phyloP scores from a whole-genome alignment of 371 early-diverging fungal genomes.

The Rhizopus arrhizus region DNA sequence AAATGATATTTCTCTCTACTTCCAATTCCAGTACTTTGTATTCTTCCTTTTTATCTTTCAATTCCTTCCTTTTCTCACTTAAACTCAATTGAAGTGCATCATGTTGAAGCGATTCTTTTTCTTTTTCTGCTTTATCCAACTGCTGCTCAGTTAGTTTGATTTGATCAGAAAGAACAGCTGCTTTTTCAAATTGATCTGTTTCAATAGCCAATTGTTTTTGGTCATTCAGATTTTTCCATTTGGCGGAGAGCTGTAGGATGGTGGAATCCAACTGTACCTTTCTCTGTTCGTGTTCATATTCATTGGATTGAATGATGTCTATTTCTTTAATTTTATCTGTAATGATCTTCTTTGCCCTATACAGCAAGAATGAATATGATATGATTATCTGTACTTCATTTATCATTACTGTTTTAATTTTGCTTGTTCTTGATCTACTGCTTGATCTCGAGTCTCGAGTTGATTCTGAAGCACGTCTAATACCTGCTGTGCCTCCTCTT shows the following conservation, averaged over 20 bases:
- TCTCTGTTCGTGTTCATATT: not conserved
- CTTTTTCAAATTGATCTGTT: not conserved
- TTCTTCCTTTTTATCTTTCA: not conserved
- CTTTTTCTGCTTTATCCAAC: not conserved
- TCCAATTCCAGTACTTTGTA: not conserved
- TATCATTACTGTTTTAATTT: not conserved
- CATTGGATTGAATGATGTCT: not conserved
- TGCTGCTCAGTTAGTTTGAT: not conserved
- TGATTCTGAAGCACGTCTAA: not conserved
- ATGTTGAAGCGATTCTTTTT: not conserved
- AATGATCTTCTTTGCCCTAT: not conserved
- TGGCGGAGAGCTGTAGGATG: not conserved
- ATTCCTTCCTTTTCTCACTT: not conserved
- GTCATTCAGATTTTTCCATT: not conserved
- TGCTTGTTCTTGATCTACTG: not conserved
- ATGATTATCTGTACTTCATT: not conserved
- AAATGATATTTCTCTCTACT: not conserved
- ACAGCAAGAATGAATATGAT: not conserved
- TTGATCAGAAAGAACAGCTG: not conserved
- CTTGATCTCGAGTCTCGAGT: not conserved
- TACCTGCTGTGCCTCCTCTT: not conserved
- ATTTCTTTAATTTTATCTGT: not conserved
- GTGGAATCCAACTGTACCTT: not conserved
- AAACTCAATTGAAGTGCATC: not conserved
- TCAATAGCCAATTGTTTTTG: conserved; percentile 2